These are phyloP conservation scores for Corynascus novoguineensis DNA, from an alignment of 495 filamentous ascomycete species.

Conservation along the genomic window DNA sequence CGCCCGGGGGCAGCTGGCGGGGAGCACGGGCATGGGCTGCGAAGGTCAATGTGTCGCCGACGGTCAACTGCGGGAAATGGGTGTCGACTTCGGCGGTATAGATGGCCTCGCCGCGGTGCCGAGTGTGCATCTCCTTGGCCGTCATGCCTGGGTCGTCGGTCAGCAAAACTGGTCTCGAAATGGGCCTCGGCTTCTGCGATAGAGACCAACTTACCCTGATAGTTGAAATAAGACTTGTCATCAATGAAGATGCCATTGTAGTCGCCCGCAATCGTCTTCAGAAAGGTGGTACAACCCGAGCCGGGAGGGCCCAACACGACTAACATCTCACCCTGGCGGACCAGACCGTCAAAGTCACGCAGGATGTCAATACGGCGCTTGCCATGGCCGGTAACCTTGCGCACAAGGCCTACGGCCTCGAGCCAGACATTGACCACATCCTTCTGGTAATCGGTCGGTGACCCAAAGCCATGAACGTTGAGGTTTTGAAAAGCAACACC, in stretches of 20 bases:
- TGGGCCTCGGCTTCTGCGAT: background rate
- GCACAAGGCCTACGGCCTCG: slow-evolving; percentile 42
- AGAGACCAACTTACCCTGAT: slow-evolving; percentile 50
- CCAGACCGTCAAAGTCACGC: slow-evolving; percentile 71
- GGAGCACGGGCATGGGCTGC: slow-evolving; percentile 67
- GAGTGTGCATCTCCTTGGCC: slow-evolving; percentile 56
- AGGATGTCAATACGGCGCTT: slow-evolving; percentile 70
- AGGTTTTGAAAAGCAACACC: slow-evolving; percentile 58
- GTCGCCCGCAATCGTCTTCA: slow-evolving; percentile 75
- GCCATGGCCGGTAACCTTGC: slow-evolving; percentile 44
- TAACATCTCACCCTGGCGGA: slow-evolving; percentile 71
- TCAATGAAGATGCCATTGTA: slow-evolving; percentile 67
- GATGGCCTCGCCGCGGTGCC: slow-evolving; percentile 73
- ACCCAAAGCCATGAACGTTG: slow-evolving; percentile 71
- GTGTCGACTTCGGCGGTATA: slow-evolving; percentile 77
- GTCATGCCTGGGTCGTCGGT: slow-evolving; percentile 40
- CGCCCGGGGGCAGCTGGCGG: slow-evolving; percentile 53
- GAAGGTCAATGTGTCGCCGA: slow-evolving; percentile 72
- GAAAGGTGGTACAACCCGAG: slow-evolving; percentile 69
- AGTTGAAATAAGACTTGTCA: slow-evolving; percentile 62
- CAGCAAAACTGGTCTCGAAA: background rate
- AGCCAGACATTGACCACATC: slow-evolving; percentile 61
- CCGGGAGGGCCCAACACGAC: slow-evolving; percentile 75
- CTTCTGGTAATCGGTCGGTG: slow-evolving; percentile 76
- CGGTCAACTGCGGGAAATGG: slow-evolving; percentile 77